Conservation (phyloP, 192 early-diverging fungal genomes). For the Ambispora gerdemannii region DNA sequence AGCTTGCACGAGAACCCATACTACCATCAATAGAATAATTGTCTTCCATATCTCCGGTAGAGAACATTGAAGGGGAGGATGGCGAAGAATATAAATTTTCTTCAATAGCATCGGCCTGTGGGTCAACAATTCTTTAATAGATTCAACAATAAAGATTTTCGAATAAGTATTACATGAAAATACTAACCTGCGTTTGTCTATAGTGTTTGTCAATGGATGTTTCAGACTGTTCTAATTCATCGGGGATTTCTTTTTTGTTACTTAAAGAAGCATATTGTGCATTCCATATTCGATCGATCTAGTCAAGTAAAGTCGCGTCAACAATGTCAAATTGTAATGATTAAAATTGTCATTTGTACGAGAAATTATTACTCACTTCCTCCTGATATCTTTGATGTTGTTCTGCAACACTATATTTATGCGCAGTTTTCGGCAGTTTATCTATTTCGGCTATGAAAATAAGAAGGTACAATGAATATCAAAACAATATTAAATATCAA, state of each 20-base stretch:
- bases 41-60: constrained; percentile 40
- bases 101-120: constrained; percentile 1
- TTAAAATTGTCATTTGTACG: not conserved
- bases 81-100: not conserved
- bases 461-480: not conserved
- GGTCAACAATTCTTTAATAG: no score
- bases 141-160: no score
- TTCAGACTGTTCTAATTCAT: constrained; percentile 36
- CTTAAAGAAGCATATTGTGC: constrained; percentile 72
- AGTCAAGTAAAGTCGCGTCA: no score
- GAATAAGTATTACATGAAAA: no score
- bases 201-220: constrained; percentile 25
- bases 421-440: constrained; percentile 74
- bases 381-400: constrained; percentile 93
- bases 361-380: constrained; percentile 50
- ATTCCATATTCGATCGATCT: constrained; percentile 91
- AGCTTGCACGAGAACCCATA: constrained; percentile 51
- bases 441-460: constrained; percentile 65
- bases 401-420: constrained; percentile 85
- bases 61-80: constrained; percentile 17
- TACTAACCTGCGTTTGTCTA: not conserved
- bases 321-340: not conserved
- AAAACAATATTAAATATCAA: not conserved
- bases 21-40: constrained; percentile 53
- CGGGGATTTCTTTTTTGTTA: constrained; percentile 46